phyloP scores from a whole-genome alignment of 208 protist species.

The Acanthamoeba lenticulata region DNA sequence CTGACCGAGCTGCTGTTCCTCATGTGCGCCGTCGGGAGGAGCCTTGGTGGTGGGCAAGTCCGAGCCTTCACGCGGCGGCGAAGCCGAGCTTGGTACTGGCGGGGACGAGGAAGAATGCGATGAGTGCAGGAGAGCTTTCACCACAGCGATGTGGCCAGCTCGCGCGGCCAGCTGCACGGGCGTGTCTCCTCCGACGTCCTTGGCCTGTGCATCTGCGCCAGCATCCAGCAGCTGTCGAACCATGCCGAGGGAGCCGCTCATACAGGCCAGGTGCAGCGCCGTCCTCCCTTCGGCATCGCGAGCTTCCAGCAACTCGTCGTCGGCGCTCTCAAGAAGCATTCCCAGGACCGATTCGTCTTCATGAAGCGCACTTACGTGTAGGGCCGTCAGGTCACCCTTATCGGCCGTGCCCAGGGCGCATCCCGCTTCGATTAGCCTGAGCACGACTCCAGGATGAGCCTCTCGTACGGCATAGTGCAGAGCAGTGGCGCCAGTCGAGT shows the following conservation, averaged over 20 bases:
- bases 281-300: not conserved
- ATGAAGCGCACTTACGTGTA: not conserved
- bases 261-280: constrained; percentile 43
- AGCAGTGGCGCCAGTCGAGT: not conserved
- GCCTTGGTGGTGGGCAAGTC: not conserved
- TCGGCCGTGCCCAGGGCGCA: not conserved
- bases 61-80: not conserved
- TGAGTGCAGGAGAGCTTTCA: constrained; percentile 1
- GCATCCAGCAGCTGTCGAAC: not conserved
- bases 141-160: not conserved
- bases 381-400: not conserved
- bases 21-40: not conserved
- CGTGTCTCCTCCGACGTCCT: not conserved
- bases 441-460: not conserved
- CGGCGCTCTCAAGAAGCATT: not conserved
- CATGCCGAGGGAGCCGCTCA: not conserved
- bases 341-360: not conserved
- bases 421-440: not conserved
- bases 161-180: constrained; percentile 4
- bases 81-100: not conserved
- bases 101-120: not conserved
- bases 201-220: not conserved
- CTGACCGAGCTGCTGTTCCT: not conserved
- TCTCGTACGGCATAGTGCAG: constrained; percentile 57
- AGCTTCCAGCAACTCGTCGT: not conserved